Percentiles rank a stretch among this genome's conserved stretches.
Evolutionary conservation across 1,284 basidiomycete genomes (phyloP).

Genomic region (Inonotus hispidus): DNA sequence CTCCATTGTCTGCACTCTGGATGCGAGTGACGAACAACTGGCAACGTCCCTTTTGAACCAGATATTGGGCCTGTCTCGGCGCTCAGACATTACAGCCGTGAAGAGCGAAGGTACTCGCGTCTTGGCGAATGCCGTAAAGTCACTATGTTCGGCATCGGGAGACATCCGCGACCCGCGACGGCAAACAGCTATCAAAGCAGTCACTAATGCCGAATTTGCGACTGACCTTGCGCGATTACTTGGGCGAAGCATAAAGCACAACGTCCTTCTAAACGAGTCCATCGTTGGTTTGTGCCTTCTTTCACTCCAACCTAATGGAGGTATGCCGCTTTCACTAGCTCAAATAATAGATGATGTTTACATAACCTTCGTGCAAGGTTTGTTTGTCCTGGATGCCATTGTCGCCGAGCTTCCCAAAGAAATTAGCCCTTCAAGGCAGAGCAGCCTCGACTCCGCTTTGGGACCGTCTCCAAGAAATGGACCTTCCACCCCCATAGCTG

Average conservation of each 20-base stretch:
- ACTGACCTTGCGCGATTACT: conserved; percentile 69
- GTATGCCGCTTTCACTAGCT: conserved; percentile 36
- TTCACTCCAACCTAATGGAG: conserved; percentile 57
- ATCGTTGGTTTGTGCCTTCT: conserved; percentile 80
- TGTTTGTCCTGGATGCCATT: conserved; percentile 55
- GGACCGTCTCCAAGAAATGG: conserved; percentile 31
- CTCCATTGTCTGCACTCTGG: conserved; percentile 51
- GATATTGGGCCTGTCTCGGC: conserved; percentile 68
- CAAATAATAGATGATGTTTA: conserved; percentile 2
- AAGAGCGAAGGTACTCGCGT: conserved; percentile 89
- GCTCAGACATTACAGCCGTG: conserved; percentile 78
- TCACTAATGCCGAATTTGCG: conserved; percentile 50
- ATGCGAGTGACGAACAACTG: conserved; percentile 29
- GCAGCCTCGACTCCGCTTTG: conserved; percentile 38
- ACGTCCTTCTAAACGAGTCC: conserved; percentile 85
- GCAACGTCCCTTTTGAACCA: conserved; percentile 50
- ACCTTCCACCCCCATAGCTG: conserved; percentile 33
- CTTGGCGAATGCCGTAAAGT: conserved; percentile 76
- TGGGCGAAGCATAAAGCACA: conserved; percentile 59
- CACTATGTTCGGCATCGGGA: conserved; percentile 52
- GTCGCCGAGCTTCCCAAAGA: conserved; percentile 47
- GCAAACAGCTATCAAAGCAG: conserved; percentile 46
- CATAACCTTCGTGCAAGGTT: conserved; percentile 49
- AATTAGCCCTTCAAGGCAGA: conserved; percentile 32
- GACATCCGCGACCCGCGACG: conserved; percentile 38